These are phyloP conservation scores for Nigrograna mackinnonii DNA, from an alignment of 2,329 filamentous ascomycete species.

Conservation along the genomic window DNA sequence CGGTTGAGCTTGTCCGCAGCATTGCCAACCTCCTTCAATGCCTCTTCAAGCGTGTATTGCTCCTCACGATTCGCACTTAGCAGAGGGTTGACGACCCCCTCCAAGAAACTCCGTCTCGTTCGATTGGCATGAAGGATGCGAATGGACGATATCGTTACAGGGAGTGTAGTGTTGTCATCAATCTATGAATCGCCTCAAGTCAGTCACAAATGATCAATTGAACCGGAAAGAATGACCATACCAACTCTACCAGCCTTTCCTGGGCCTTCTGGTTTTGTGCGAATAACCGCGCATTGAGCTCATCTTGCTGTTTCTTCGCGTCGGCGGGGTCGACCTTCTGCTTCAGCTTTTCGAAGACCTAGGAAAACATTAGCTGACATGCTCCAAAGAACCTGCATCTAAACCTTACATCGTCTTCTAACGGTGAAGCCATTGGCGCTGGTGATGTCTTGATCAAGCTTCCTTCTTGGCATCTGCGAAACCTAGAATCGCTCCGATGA, in stretches of 20 bases:
- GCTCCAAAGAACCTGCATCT: slow-evolving; percentile 14
- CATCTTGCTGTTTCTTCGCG: slow-evolving; percentile 62
- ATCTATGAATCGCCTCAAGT: slow-evolving; percentile 55
- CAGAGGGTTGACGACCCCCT: slow-evolving; percentile 78
- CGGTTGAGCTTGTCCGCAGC: slow-evolving; percentile 75
- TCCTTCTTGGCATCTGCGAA: slow-evolving; percentile 23
- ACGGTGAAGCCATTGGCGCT: slow-evolving; percentile 46
- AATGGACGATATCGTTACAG: slow-evolving; percentile 85
- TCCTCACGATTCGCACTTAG: slow-evolving; percentile 68
- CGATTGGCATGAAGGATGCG: slow-evolving; percentile 80
- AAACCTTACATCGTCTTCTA: slow-evolving; percentile 51
- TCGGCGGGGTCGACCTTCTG: slow-evolving; percentile 62
- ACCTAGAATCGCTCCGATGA: too few relatives aligned
- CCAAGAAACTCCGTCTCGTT: slow-evolving; percentile 82
- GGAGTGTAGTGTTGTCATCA: slow-evolving; percentile 80
- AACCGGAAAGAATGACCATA: slow-evolving; percentile 40
- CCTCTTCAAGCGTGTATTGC: slow-evolving; percentile 78
- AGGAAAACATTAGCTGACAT: slow-evolving; percentile 4
- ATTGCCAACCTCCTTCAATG: slow-evolving; percentile 68
- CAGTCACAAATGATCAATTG: slow-evolving; percentile 2
- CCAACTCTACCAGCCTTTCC: slow-evolving; percentile 66
- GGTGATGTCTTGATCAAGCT: slow-evolving; percentile 27
- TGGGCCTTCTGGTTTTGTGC: slow-evolving; percentile 66
- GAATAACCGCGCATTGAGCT: slow-evolving; percentile 61
- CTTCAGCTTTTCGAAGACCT: slow-evolving; percentile 65